Base-by-base conservation (phyloP, 2,329 filamentous ascomycete genomes). In the Alternaria alternata region DNA sequence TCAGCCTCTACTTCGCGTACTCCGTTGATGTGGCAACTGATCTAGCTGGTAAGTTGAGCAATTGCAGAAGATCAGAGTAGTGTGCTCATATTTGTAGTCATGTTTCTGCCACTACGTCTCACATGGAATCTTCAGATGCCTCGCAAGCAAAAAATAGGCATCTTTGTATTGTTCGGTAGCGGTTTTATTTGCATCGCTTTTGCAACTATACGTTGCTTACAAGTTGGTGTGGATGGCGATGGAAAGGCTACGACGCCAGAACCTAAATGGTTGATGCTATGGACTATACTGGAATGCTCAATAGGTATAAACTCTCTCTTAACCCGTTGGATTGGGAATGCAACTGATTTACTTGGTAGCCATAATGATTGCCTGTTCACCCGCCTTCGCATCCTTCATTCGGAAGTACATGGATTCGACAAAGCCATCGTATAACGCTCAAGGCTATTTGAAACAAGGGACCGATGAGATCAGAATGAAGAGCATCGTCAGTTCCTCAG, bases 41-140 rank as follows among this genome's bases (percentile, higher is more conserved):
- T 55, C 43, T 80, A 11, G 67, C 75, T 36, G 75, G 73, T 77
- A 65, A 3, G 59, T 51, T 34, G 12, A 9, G 14, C 16, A 6
- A n/a, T 28, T n/a, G 4, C 22, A 26, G 41, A 16, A 11, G 12
- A 12, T 41, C 12, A 9, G 12, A 12, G 38, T 41, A 18, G 41
- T 4, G n/a, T 24, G 30, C 51, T 64, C 4, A 55, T 28, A 5
- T 5, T 3, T 11, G 6, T 24, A 78, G 76, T 79, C 43, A 79
- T 79, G 73, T 62, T 74, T 12, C 66, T 80, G 7, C 76, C 77
- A 7, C 59, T 78, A 28, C 73, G 71, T 22, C 68, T 79, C 0
- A 78, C 76, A 16, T 79, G 74, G 72, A 75, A 75, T 16, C 67
- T 79, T 1, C 73, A 75, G 22, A 74, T 79, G 66, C 69, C 75